These are phyloP conservation scores for Colletotrichum sp. DNA, from an alignment of 2,329 filamentous ascomycete species.

Conservation along the genomic window DNA sequence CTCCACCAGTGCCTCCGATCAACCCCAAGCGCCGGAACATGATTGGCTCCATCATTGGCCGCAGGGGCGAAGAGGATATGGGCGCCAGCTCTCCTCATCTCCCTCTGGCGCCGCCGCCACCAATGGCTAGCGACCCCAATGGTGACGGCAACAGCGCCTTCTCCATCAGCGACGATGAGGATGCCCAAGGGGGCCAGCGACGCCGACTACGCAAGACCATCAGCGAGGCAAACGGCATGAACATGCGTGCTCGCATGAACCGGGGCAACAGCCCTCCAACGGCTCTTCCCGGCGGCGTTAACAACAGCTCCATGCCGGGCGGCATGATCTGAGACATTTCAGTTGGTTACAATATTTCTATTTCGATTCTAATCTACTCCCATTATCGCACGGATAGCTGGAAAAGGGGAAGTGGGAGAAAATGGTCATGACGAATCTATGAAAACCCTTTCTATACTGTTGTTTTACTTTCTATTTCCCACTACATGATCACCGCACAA, in stretches of 20 bases:
- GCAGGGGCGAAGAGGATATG: slow-evolving; percentile 36
- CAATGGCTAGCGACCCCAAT: background rate
- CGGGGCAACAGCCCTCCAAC: slow-evolving; percentile 28
- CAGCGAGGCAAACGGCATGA: slow-evolving; percentile 42
- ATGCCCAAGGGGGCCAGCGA: slow-evolving; percentile 34
- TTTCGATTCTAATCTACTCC: background rate
- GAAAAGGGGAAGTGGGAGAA: background rate
- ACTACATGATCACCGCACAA: background rate
- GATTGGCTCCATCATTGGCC: slow-evolving; percentile 39
- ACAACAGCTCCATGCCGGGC: slow-evolving; percentile 37
- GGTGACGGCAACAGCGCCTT: slow-evolving; percentile 29
- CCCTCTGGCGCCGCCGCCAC: slow-evolving; percentile 26
- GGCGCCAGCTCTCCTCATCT: slow-evolving; percentile 35
- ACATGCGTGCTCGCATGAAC: slow-evolving; percentile 28
- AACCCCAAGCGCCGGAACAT: slow-evolving; percentile 60
- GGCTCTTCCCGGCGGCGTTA: slow-evolving; percentile 32
- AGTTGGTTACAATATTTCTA: background rate
- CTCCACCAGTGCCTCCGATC: slow-evolving; percentile 62
- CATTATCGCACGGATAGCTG: background rate
- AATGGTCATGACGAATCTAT: slow-evolving; percentile 20
- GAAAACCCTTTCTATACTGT: slow-evolving; percentile 8
- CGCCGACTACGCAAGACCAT: slow-evolving; percentile 48
- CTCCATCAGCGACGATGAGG: slow-evolving; percentile 44
- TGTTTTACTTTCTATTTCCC: background rate
- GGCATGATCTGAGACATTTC: slow-evolving; percentile 48